These are phyloP conservation scores for Penicillium atrosanguineum DNA, from an alignment of 495 filamentous ascomycete genomes.

Conservation along the genomic window DNA sequence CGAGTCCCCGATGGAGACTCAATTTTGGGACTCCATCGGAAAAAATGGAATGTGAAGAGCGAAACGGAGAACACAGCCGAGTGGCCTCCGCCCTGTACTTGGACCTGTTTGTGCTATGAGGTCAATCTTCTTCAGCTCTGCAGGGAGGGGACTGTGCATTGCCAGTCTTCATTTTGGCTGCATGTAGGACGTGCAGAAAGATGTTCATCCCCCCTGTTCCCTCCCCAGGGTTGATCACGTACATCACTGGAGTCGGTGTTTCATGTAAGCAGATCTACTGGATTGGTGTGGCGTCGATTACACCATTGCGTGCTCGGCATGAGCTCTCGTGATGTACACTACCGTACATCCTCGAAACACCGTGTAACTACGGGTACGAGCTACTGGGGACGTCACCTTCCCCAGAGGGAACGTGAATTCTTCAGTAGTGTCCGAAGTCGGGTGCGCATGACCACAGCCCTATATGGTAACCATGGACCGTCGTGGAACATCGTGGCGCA, in stretches of 20 bases:
- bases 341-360: not conserved
- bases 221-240: slow-evolving; percentile 17
- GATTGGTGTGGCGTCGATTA: slow-evolving; percentile 11
- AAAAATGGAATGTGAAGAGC: not conserved
- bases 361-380: not conserved
- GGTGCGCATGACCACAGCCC: slow-evolving; percentile 19
- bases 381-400: not conserved
- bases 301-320: slow-evolving; percentile 20
- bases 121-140: not conserved
- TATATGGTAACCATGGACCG: slow-evolving; percentile 13
- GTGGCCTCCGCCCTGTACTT: slow-evolving; percentile 4
- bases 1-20: not conserved
- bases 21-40: slow-evolving; percentile 5
- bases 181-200: slow-evolving; percentile 7
- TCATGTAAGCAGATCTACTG: slow-evolving; percentile 20
- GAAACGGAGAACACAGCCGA: slow-evolving; percentile 14
- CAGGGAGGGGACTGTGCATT: slow-evolving; percentile 16
- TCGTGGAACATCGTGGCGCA: not conserved
- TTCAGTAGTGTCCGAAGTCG: too few species aligned
- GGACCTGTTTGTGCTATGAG: not conserved
- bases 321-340: not conserved
- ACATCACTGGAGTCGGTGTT: slow-evolving; percentile 23
- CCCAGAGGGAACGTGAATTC: too few species aligned
- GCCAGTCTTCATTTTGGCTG: slow-evolving; percentile 20
- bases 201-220: slow-evolving; percentile 4